A percentile compares a stretch with the other conserved stretches of the same genome.
phyloP scores from a whole-genome alignment of 1,139 yeast genomes.

The Sugiyamaella paludigena region DNA sequence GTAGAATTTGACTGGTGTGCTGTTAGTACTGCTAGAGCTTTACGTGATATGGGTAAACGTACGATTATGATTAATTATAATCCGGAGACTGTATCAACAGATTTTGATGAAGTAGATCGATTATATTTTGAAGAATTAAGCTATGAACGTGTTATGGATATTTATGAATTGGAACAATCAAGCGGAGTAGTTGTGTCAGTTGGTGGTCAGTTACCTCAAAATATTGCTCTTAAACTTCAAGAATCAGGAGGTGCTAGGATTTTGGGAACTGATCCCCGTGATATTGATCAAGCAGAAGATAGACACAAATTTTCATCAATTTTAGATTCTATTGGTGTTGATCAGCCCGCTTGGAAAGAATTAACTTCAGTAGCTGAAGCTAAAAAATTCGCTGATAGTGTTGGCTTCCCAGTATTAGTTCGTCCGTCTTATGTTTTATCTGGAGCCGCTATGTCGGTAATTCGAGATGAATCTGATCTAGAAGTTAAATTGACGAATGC shows the following conservation, averaged over 20 bases:
- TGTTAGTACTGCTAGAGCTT: conserved; percentile 91
- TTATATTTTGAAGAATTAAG: conserved; percentile 93
- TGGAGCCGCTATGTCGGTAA: conserved; percentile 99
- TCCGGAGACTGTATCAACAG: conserved; percentile 98
- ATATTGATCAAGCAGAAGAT: conserved; percentile 96
- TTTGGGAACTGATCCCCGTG: conserved; percentile 91
- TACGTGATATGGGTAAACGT: conserved; percentile 81
- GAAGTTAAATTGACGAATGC: conserved; percentile 81
- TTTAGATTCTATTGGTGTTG: conserved; percentile 85
- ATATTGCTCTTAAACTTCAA: conserved; percentile 85
- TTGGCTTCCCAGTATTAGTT: conserved; percentile 92
- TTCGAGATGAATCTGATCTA: conserved; percentile 71
- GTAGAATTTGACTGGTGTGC: conserved; percentile 99
- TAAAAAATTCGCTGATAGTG: conserved; percentile 75
- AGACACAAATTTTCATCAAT: conserved; percentile 96
- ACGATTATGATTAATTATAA: conserved; percentile 97
- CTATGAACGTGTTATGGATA: conserved; percentile 95
- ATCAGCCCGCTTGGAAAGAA: conserved; percentile 98
- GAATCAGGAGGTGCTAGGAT: conserved; percentile 71
- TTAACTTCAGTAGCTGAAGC: conserved; percentile 85
- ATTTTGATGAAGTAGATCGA: conserved; percentile 96
- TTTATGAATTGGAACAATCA: conserved; percentile 87
- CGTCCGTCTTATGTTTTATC: conserved; percentile 97
- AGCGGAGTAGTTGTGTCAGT: conserved; percentile 92
- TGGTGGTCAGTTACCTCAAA: conserved; percentile 98